Evolutionary conservation across 768 basidiomycete species (phyloP), one percentile per base, ranked within the genome.

Genomic region (Rhizopogon vesiculosus): DNA sequence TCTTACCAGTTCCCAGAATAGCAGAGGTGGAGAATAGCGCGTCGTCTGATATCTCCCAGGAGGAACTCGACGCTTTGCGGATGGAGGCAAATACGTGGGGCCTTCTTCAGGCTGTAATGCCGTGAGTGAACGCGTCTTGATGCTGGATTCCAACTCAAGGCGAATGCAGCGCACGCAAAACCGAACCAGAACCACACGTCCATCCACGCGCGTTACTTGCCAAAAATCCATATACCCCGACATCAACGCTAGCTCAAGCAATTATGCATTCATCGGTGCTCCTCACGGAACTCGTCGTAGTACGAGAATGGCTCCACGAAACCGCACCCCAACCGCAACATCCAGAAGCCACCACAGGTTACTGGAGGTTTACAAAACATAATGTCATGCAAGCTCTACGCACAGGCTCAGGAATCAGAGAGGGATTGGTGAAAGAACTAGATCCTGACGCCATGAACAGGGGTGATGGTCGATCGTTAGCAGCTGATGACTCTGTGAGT

Each of bases 291-390:
- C 88, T 93, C 53, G 76, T 90, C 45, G 84, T 89, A 43, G 85
- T 93, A 7, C 83, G 89, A n/a, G 90, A 93, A 67, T 94, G 92
- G 92, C 76, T 93, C 1, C 89, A 92, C 58, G 88, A 91, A 42
- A 87, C 81, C 0, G 87, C 89, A 0, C 80, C 84, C 0, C 55
- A 76, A n/a, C 80, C 81, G 0, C 69, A 75, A 31, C 76, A 78
- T 42, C 86, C 86, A 1, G 91, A 89, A 62, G 85, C 87, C 19
- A 86, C 85, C 5, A 87, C 84, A 0, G 91, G 89, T 3, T 94
- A 93, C 70, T 89, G 87, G 83, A 84, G 83, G 55, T 91, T 91
- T 65, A 94, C 92, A 38, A 87, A 87, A 58, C 80, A 87, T 62
- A 81, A 75, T 28, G 74, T 91, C 6, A 78, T 89, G 78, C 89